Evolutionary conservation across 176 grass and related monocot species (phyloP), one percentile per base, ranked within the genome.

Genomic region (Phoenix roebelenii): DNA sequence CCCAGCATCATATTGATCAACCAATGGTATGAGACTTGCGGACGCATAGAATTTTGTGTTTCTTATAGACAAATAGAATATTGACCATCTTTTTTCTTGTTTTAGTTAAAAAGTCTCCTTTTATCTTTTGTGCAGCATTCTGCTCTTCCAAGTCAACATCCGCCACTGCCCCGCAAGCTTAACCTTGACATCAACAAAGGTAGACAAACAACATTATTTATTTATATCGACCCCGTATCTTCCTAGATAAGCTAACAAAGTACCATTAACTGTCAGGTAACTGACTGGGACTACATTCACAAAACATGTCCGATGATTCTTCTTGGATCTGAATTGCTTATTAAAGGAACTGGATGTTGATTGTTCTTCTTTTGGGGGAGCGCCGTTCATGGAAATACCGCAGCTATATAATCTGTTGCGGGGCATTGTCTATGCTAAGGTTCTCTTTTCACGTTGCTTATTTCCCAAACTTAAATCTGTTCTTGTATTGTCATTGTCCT

Each of bases 171-270:
- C 24, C 59, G 78, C 52, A 77, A 70, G 51, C 54, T 68, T 29
- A 85, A 56, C 23, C 76, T 84, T 69, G 68, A 77, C 24, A 68
- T 80, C 18, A 85, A 85, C 68, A 77, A 74, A 80, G 73, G 73
- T 77, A 71, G 22, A 25, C 14, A 29, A 26, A 17, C 16, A 44
- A 44, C 7, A 44, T 44, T 9, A 44, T 44, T 35, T 51, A 15
- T 12, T 68, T 30, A 70, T 23, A 12, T 18, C 32, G 16, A 67
- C 7, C 16, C 14, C 22, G 22, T 25, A 25, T 56, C 30, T 56
- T 75, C 54, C 23, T 25, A 59, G 50, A 59, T 69, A 9, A 44
- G 10, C 10, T 44, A 44, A 44, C 65, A 67, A 25, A 62, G 16
- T 55, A 25, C 32, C 49, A 16, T 70, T 58, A 32, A 19, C 5